phyloP scores from a whole-genome alignment of 2,329 filamentous ascomycete species.

The Xylariaceae sp. region DNA sequence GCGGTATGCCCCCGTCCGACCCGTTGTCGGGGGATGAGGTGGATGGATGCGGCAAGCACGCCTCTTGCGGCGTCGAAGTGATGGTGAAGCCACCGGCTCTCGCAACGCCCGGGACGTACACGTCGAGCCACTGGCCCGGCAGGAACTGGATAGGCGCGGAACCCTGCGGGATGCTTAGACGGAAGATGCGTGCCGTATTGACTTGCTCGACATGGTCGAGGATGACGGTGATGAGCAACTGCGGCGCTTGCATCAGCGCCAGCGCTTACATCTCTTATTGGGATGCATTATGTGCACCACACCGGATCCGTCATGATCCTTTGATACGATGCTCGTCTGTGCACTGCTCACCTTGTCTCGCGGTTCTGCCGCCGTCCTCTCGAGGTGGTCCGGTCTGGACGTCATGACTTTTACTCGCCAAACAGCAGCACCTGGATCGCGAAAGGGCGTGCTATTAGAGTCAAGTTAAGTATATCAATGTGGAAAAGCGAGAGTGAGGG shows the following conservation, averaged over 20 bases:
- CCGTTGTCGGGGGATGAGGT: background rate
- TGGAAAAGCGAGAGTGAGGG: background rate
- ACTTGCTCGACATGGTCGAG: slow-evolving; percentile 59
- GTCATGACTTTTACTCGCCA: slow-evolving; percentile 19
- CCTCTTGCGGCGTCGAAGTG: slow-evolving; percentile 65
- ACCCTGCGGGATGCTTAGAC: slow-evolving; percentile 53
- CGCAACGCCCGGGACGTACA: slow-evolving; percentile 63
- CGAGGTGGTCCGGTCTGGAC: slow-evolving; percentile 51
- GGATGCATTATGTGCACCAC: background rate
- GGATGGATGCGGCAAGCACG: slow-evolving; percentile 32
- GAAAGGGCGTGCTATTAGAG: background rate
- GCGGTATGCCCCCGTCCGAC: background rate
- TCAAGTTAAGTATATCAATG: background rate
- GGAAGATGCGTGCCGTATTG: slow-evolving; percentile 66
- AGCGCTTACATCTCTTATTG: background rate
- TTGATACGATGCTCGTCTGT: background rate
- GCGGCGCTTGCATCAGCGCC: background rate
- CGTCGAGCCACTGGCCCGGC: slow-evolving; percentile 85
- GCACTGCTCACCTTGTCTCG: slow-evolving; percentile 52
- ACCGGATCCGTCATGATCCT: background rate
- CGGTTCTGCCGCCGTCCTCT: slow-evolving; percentile 70
- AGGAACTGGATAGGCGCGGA: slow-evolving; percentile 57
- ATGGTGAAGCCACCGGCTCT: slow-evolving; percentile 85
- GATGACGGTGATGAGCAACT: slow-evolving; percentile 57
- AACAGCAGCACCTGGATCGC: background rate